A percentile compares a stretch with the other conserved stretches of the same genome.
Evolutionary conservation across 805 yeast species (phyloP).

Genomic region (Crinitomyces ghanaensis): DNA sequence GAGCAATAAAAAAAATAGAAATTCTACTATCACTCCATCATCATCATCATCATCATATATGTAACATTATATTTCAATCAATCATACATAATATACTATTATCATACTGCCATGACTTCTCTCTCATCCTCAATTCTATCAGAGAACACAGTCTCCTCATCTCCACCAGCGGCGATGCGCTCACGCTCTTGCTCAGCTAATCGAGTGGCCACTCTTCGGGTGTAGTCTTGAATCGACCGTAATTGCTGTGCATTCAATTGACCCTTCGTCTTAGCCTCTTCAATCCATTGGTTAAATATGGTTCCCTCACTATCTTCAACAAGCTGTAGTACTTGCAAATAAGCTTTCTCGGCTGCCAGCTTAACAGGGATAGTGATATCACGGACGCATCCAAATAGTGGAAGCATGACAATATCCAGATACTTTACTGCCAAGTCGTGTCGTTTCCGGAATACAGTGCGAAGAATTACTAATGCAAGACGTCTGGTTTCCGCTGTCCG

Average conservation of each 20-base stretch:
- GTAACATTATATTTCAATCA: background rate
- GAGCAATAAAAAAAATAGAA: background rate
- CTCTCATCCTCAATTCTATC: slow-evolving; percentile 78
- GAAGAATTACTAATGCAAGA: slow-evolving; percentile 57
- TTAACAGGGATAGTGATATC: slow-evolving; percentile 86
- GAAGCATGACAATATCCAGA: slow-evolving; percentile 35
- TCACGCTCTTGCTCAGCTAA: slow-evolving; percentile 82
- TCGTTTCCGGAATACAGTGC: slow-evolving; percentile 63
- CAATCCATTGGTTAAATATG: slow-evolving; percentile 56
- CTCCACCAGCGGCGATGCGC: slow-evolving; percentile 83
- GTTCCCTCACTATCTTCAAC: slow-evolving; percentile 48
- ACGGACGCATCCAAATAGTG: slow-evolving; percentile 72
- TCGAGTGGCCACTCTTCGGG: slow-evolving; percentile 79
- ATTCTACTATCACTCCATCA: too few species aligned
- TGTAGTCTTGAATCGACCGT: slow-evolving; percentile 78
- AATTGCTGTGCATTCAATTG: slow-evolving; percentile 18
- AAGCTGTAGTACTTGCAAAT: slow-evolving; percentile 55
- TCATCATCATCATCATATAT: too few species aligned
- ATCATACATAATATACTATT: slow-evolving; percentile 3
- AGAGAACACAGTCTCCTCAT: slow-evolving; percentile 69
- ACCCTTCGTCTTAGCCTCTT: slow-evolving; percentile 25
- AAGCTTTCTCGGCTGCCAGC: slow-evolving; percentile 89
- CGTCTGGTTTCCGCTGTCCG: slow-evolving; percentile 70
- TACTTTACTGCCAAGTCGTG: slow-evolving; percentile 40
- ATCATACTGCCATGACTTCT: slow-evolving; percentile 71